Evolutionary conservation across 768 basidiomycete genomes (phyloP).

Genomic region (Gymnopilus junonius): DNA sequence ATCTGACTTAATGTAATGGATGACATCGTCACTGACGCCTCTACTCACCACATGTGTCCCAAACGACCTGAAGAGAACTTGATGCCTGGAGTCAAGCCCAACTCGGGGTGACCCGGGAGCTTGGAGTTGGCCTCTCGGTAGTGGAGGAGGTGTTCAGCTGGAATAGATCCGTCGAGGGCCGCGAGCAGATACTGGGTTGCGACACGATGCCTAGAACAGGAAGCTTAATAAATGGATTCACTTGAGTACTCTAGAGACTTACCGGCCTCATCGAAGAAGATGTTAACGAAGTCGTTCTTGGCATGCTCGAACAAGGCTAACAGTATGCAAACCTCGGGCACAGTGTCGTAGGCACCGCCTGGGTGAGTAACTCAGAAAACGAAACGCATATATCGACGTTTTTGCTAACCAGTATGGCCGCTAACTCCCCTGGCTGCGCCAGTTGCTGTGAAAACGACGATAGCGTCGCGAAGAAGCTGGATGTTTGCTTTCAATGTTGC

Average conservation of each 20-base stretch:
- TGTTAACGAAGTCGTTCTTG: constrained; percentile 62
- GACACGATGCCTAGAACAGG: constrained; percentile 75
- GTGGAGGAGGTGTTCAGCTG: constrained; percentile 77
- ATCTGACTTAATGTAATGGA: not conserved
- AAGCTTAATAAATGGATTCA: not conserved
- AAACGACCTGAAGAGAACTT: constrained; percentile 94
- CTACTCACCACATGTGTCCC: constrained; percentile 80
- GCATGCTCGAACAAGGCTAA: constrained; percentile 71
- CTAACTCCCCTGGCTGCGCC: constrained; percentile 86
- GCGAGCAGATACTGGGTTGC: constrained; percentile 88
- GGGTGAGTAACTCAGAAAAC: constrained; percentile 4
- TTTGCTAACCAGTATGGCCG: constrained; percentile 73
- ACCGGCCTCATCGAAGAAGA: constrained; percentile 86
- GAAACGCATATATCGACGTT: constrained; percentile 3
- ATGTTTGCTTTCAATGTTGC: constrained; percentile 67
- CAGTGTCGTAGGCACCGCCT: constrained; percentile 76
- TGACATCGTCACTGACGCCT: not conserved
- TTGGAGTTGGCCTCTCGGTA: constrained; percentile 88
- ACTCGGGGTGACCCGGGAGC: constrained; percentile 88
- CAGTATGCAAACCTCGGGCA: constrained; percentile 84
- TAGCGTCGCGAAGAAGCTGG: constrained; percentile 81
- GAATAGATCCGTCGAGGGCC: constrained; percentile 73
- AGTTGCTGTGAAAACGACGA: constrained; percentile 85
- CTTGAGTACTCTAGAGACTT: constrained; percentile 21
- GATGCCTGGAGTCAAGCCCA: constrained; percentile 89